These are phyloP conservation scores for Wickerhamomyces sp. DNA, from an alignment of 1,139 yeast species.

Conservation along the genomic window DNA sequence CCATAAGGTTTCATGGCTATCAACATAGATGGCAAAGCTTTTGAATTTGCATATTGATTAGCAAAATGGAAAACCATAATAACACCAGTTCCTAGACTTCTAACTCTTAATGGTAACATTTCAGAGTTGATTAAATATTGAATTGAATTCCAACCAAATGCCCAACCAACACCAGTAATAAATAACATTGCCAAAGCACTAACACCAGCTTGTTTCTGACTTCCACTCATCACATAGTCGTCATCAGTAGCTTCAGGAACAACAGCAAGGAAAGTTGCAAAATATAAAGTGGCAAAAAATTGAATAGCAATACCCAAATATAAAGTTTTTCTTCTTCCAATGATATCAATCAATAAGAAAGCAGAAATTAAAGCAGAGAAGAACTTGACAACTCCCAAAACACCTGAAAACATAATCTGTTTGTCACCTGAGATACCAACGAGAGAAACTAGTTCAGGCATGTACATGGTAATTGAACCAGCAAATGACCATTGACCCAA, in stretches of 20 bases:
- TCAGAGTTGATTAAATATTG: conserved; percentile 56
- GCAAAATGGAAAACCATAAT: conserved; percentile 54
- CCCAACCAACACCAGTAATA: conserved; percentile 54
- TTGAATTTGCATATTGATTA: conserved; percentile 55
- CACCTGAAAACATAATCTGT: conserved; percentile 47
- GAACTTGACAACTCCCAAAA: conserved; percentile 45
- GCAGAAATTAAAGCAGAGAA: conserved; percentile 38
- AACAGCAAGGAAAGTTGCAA: conserved; percentile 39
- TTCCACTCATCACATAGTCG: conserved; percentile 25
- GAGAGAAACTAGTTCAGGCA: conserved; percentile 45
- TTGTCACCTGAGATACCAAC: conserved; percentile 37
- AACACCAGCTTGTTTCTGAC: conserved; percentile 35
- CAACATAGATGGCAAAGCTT: conserved; percentile 50
- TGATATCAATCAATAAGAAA: conserved; percentile 36
- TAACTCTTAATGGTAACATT: conserved; percentile 48
- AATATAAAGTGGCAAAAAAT: conserved; percentile 27
- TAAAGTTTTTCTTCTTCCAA: conserved; percentile 41
- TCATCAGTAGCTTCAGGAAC: conserved; percentile 39
- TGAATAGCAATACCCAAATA: conserved; percentile 32
- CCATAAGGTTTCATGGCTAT: conserved; percentile 43
- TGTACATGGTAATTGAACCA: conserved; percentile 48
- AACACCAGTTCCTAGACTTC: conserved; percentile 47
- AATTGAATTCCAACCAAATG: conserved; percentile 53
- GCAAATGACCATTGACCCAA: conserved; percentile 63
- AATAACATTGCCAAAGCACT: conserved; percentile 49